Evolutionary conservation across 1,284 basidiomycete species (phyloP), one percentile per base, ranked within the genome.

Genomic region (Entoloma clypeatum): DNA sequence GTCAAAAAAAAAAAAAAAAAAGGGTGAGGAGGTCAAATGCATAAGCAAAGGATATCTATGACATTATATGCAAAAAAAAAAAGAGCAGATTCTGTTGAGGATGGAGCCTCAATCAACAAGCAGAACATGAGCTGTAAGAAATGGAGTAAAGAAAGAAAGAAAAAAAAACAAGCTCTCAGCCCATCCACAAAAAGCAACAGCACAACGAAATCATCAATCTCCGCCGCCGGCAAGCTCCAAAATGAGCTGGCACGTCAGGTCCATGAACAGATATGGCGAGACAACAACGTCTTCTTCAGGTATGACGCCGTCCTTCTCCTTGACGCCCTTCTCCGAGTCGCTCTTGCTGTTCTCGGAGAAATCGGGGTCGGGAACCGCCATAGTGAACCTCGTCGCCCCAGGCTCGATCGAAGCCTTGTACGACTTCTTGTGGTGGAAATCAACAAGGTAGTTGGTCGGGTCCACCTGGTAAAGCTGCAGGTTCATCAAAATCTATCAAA

Each of bases 391-490:
- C 17, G 75, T 80, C 18, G 81, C 79, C 5, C 70, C 80, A 1
- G 73, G 71, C 40, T 79, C 79, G 13, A 66, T 71, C 5, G 75
- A 75, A 7, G 82, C 76, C 56, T 74, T 71, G 63, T 93, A 93
- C 47, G 94, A 91, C 55, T 91, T 92, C 59, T 97, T 89, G 69
- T 98, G 95, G 55, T 96, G 82, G 68, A 99, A 99, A 61, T 99
- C 95, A 48, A 99, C 96, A 22, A 99, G 78, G 64, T 97, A 99
- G 67, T 98, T 98, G 60, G 86, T 81, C 24, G 86, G 83, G 62
- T 99, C 95, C 18, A 98, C 92, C 71, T 90, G 87, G 63, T 98
- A 99, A 31, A 98, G 74, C 56, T 98, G 93, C 2, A 99, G 74
- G 65, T 98, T 96, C 94, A 98, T 97, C 18, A 95, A 75, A 6